phyloP scores from a whole-genome alignment of 2,329 filamentous ascomycete genomes.

The Claviceps sp. region DNA sequence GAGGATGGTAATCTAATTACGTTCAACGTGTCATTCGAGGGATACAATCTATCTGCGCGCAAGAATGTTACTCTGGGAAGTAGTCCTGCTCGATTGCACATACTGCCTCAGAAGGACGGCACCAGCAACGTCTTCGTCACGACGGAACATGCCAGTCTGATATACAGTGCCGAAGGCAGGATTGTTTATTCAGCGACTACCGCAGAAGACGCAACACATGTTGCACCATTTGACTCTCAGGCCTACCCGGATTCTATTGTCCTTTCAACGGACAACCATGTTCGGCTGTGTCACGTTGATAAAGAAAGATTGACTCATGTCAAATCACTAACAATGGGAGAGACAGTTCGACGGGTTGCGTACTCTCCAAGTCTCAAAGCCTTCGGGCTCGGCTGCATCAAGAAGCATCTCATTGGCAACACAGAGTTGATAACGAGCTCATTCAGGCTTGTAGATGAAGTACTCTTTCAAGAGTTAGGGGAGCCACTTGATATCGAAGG shows the following conservation, averaged over 20 bases:
- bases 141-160: slow-evolving; percentile 85
- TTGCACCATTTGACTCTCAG: slow-evolving; percentile 71
- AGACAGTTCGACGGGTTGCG: slow-evolving; percentile 76
- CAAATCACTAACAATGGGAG: slow-evolving; percentile 60
- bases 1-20: slow-evolving; percentile 85
- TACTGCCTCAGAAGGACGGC: slow-evolving; percentile 54
- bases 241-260: slow-evolving; percentile 72
- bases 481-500: slow-evolving; percentile 48
- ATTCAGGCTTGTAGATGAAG: slow-evolving; percentile 85
- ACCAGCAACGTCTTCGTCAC: slow-evolving; percentile 80
- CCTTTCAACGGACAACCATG: slow-evolving; percentile 60
- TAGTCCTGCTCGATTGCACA: slow-evolving; percentile 68
- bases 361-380: slow-evolving; percentile 69
- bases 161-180: slow-evolving; percentile 77
- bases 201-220: slow-evolving; percentile 67
- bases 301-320: slow-evolving; percentile 80
- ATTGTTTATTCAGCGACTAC: slow-evolving; percentile 91
- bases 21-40: slow-evolving; percentile 53
- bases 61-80: slow-evolving; percentile 80
- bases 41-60: slow-evolving; percentile 53
- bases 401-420: slow-evolving; percentile 54
- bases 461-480: slow-evolving; percentile 67
- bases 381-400: slow-evolving; percentile 80
- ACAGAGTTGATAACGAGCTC: slow-evolving; percentile 65
- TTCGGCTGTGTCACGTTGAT: slow-evolving; percentile 74